A percentile compares a stretch with the other conserved stretches of the same genome.
Conservation (phyloP, 768 basidiomycete species). For the Termitomyces heimii region DNA sequence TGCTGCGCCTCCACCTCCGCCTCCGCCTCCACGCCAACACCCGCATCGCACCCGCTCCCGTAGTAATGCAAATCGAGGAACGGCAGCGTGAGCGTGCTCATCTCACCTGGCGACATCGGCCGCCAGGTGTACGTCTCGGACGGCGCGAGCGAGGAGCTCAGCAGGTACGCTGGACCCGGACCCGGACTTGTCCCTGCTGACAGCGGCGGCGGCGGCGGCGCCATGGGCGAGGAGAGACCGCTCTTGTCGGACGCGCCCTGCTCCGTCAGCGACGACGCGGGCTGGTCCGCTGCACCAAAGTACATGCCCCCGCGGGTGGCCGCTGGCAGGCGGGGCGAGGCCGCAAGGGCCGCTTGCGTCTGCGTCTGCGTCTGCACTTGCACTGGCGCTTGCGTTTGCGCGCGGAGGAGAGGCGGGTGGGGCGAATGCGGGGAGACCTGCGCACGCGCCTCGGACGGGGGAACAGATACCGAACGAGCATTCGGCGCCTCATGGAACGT, state of each 20-base stretch:
- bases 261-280: not conserved
- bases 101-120: constrained; percentile 8
- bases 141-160: constrained; percentile 8
- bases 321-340: not conserved
- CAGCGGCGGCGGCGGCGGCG: not conserved
- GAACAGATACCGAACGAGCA: constrained; percentile 48
- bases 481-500: constrained; percentile 23
- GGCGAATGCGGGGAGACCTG: not conserved
- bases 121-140: constrained; percentile 22
- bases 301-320: not conserved
- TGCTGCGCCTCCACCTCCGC: not conserved
- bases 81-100: constrained; percentile 40
- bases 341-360: too few relatives aligned
- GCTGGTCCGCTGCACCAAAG: not conserved
- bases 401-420: not conserved
- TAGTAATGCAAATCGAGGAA: constrained; percentile 77
- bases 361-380: too few relatives aligned
- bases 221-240: not conserved
- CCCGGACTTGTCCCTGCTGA: not conserved
- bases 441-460: constrained; percentile 47
- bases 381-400: too few relatives aligned
- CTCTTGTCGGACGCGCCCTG: not conserved
- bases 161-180: constrained; percentile 4
- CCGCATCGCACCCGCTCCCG: constrained; percentile 5
- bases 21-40: constrained; percentile 2